Evolutionary conservation across 2,329 filamentous ascomycete species (phyloP).

Genomic region (Alternaria sp.): DNA sequence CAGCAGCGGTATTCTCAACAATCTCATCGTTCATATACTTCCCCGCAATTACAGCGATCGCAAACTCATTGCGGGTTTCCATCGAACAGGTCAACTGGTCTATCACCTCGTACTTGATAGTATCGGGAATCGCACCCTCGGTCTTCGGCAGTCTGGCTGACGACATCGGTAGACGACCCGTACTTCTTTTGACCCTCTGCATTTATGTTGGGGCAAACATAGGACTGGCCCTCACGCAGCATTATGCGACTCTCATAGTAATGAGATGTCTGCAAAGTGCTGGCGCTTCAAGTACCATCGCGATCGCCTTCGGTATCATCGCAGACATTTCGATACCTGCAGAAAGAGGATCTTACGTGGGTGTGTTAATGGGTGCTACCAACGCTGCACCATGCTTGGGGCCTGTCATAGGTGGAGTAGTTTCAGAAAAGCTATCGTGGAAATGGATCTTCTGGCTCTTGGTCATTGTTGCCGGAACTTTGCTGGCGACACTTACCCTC

Average conservation of each 20-base stretch:
- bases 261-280: neutral
- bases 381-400: neutral
- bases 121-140: neutral
- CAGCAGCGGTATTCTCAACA: neutral
- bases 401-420: neutral
- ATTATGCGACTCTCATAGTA: neutral
- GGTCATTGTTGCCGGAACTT: neutral
- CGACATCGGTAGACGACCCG: neutral
- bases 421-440: neutral
- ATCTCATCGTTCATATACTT: neutral
- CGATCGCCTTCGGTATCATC: neutral
- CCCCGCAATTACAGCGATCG: neutral
- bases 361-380: neutral
- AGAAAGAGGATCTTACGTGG: neutral
- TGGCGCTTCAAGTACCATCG: neutral
- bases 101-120: neutral
- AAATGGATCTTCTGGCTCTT: neutral
- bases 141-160: neutral
- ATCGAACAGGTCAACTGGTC: neutral
- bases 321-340: neutral
- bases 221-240: neutral
- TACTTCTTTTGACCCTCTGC: neutral
- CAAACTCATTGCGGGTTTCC: neutral
- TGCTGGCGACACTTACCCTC: neutral
- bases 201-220: neutral